Base-by-base conservation (phyloP, 106 monocot genomes). In the Iris macrosiphon region DNA sequence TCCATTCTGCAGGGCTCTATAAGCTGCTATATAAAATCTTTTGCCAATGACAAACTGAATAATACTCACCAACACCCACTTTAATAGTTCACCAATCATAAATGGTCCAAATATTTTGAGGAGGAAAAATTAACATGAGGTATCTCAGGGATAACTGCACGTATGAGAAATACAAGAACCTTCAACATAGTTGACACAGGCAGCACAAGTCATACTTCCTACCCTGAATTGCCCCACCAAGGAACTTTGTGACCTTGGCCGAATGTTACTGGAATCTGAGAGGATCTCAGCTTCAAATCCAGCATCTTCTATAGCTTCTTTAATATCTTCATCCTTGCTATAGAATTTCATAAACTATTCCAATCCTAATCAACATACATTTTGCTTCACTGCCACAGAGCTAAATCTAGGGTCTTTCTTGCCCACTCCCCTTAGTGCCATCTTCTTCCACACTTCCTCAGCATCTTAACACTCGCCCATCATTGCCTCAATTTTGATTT, bases 141-240 rank as follows among this genome's bases (percentile, higher is more conserved):
- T 51, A 79, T 73, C 34, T 59, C 35, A 9, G 92, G 87, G 45
- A 68, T 79, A 26, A 79, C 60, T 60, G 75, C 59, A 40, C 50
- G 62, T 45, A 91, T 81, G 51, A 91, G 59, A 63, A 99, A 87
- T 35, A 99, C 67, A 30, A 87, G 98, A 42, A 84, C 65, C 86
- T 78, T 98, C 96, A 38, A 98, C 86, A 52, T 86, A 91, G 65
- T 75, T 98, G 43, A 83, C 96, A 71, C 96, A 98, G 23, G 86
- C 86, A n/a, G 90, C 83, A 52, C 96, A 98, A 30, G 86, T 98
- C 96, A 98, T 98, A 26, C 96, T 90, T 0, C 86, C 82, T 61
- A 98, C 91, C 45, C 74, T 80, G 60, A 98, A 98, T 49, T 98
- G 96, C 13, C 83, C 90, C 6, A 77, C 59, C 32, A 90, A 65